Percentiles rank a stretch among this genome's conserved stretches.
These are phyloP conservation scores for Cercospora sojina DNA, from an alignment of 2,329 filamentous ascomycete genomes.

Conservation along the genomic window DNA sequence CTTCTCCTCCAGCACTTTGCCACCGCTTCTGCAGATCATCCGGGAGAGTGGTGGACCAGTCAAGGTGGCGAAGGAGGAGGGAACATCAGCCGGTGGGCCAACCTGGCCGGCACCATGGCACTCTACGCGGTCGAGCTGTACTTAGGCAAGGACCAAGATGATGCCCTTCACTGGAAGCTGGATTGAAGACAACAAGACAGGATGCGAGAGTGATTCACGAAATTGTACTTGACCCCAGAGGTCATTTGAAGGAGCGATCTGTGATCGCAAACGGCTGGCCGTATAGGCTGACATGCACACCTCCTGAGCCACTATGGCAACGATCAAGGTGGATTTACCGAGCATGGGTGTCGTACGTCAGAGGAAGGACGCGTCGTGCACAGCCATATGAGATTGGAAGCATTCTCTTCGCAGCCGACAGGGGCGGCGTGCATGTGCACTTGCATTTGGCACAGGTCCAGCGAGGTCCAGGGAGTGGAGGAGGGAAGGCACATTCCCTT, in stretches of 20 bases:
- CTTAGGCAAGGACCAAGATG: constrained; percentile 77
- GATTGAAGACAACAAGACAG: constrained; percentile 24
- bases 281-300: not conserved
- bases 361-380: not conserved
- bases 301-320: not conserved
- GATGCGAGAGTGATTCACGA: not conserved
- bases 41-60: constrained; percentile 75
- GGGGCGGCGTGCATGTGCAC: not conserved
- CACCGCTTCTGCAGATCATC: constrained; percentile 59
- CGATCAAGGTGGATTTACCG: not conserved
- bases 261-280: not conserved
- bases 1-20: constrained; percentile 94
- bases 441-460: not conserved
- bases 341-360: not conserved
- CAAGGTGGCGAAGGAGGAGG: constrained; percentile 79
- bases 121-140: constrained; percentile 90
- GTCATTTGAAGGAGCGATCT: not conserved
- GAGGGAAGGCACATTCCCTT: not conserved
- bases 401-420: not conserved
- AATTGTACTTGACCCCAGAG: not conserved
- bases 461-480: not conserved
- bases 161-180: constrained; percentile 82
- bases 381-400: constrained; percentile 1
- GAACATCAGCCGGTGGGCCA: constrained; percentile 91
- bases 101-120: constrained; percentile 82